Conservation (phyloP, 306 rosid genomes). For the Pachyrhizus erosus region DNA sequence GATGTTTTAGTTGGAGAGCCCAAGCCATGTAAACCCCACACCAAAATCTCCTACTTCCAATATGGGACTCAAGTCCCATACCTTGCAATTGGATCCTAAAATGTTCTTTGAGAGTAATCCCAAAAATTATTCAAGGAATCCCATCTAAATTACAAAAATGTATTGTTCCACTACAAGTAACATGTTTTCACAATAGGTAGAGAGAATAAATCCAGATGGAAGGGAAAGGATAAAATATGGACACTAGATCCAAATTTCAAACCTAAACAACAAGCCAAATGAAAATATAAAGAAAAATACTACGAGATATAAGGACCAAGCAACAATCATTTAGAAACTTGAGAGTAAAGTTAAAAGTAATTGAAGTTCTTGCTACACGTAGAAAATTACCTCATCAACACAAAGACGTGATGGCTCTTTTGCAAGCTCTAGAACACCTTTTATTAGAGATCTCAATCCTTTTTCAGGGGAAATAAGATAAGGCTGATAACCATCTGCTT, state of each 20-base stretch:
- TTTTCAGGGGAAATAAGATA: slow-evolving; percentile 98
- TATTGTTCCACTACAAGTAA: not conserved
- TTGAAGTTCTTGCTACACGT: slow-evolving; percentile 24
- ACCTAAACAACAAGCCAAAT: not conserved
- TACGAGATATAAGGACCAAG: not conserved
- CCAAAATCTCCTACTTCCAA: not conserved
- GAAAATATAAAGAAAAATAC: slow-evolving; percentile 14
- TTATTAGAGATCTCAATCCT: slow-evolving; percentile 94
- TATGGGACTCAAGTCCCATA: not conserved
- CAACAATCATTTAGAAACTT: not conserved
- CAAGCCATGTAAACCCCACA: not conserved
- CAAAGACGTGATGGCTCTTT: slow-evolving; percentile 98
- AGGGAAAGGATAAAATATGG: not conserved
- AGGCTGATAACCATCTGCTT: slow-evolving; percentile 99
- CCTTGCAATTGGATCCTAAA: not conserved
- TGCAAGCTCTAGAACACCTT: slow-evolving; percentile 97
- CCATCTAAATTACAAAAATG: not conserved
- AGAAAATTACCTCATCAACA: slow-evolving; percentile 87
- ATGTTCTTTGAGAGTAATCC: not conserved
- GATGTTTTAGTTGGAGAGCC: too few species aligned
- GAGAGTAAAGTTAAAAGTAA: slow-evolving; percentile 11
- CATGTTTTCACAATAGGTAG: slow-evolving; percentile 16
- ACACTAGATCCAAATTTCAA: slow-evolving; percentile 15
- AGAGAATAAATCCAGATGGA: slow-evolving; percentile 9
- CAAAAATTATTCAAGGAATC: not conserved